Percentiles rank a stretch among this genome's conserved stretches.
Evolutionary conservation across 495 filamentous ascomycete genomes (phyloP).

Genomic region (Penicillium bialowiezense): DNA sequence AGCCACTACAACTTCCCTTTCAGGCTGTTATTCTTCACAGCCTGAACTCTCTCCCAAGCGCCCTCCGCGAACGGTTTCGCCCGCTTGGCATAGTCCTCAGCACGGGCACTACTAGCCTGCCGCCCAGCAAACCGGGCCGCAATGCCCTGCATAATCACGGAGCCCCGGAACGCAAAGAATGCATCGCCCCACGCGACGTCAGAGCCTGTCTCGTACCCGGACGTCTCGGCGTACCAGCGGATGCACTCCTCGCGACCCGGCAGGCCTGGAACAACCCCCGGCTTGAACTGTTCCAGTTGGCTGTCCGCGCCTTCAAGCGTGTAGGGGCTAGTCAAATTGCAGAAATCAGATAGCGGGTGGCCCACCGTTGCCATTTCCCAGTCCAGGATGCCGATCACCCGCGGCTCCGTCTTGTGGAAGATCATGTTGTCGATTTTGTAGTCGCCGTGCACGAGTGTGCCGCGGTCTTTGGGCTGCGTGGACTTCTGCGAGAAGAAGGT

Average conservation of each 20-base stretch:
- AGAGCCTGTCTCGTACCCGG: conserved; percentile 61
- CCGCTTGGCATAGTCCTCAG: conserved; percentile 64
- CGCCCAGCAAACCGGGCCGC: conserved; percentile 77
- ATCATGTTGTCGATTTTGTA: conserved; percentile 98
- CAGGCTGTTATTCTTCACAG: conserved; percentile 34
- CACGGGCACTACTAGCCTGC: conserved; percentile 87
- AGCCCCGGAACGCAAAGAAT: conserved; percentile 63
- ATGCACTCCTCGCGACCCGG: conserved; percentile 68
- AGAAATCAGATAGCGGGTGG: conserved; percentile 85
- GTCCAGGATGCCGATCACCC: conserved; percentile 91
- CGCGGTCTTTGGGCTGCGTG: conserved; percentile 72
- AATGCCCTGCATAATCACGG: conserved; percentile 92
- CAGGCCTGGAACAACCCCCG: conserved; percentile 65
- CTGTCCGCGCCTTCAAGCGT: conserved; percentile 44
- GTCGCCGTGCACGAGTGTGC: conserved; percentile 85
- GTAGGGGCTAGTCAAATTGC: conserved; percentile 74
- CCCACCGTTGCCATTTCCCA: conserved; percentile 98
- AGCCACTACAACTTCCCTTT: conserved; percentile 50
- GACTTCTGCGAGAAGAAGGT: conserved; percentile 65
- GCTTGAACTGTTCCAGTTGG: conserved; percentile 51
- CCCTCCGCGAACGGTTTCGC: conserved; percentile 65
- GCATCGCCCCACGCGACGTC: conserved; percentile 62
- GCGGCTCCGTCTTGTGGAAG: conserved; percentile 82
- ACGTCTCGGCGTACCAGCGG: conserved; percentile 70
- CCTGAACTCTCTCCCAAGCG: conserved; percentile 67